Evolutionary conservation across 371 early-diverging fungal species (phyloP).

Genomic region (Rhizopus sp.): DNA sequence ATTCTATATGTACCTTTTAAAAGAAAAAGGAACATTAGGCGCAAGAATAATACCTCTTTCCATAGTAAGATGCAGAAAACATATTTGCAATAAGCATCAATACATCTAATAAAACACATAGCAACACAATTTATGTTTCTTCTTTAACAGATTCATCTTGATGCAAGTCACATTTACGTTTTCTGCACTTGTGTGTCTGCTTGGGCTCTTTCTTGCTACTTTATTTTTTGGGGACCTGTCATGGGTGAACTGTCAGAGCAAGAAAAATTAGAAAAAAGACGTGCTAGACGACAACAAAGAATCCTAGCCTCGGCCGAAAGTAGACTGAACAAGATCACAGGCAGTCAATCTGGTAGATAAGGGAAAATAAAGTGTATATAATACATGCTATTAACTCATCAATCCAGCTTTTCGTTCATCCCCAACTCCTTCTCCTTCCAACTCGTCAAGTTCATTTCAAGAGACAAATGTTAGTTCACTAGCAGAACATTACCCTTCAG

Average conservation of each 20-base stretch:
- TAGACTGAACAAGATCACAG: slow-evolving; percentile 59
- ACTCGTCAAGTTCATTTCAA: slow-evolving; percentile 12
- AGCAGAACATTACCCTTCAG: slow-evolving; percentile 27
- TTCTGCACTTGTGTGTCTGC: neutral
- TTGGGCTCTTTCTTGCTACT: neutral
- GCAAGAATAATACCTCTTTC: no score
- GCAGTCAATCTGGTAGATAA: slow-evolving; percentile 45
- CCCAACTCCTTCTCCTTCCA: slow-evolving; percentile 37
- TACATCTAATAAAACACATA: no score
- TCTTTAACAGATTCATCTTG: no score
- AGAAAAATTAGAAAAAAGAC: slow-evolving; percentile 56
- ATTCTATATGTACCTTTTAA: no score
- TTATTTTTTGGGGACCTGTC: neutral
- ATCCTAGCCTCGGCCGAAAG: slow-evolving; percentile 62
- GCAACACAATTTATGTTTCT: no score
- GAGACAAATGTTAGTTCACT: slow-evolving; percentile 7
- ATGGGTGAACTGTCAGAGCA: slow-evolving; percentile 50
- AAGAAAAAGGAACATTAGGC: no score
- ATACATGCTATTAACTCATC: neutral
- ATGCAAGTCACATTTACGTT: no score
- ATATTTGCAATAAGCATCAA: no score
- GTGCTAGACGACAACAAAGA: slow-evolving; percentile 59
- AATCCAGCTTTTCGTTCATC: slow-evolving; percentile 31
- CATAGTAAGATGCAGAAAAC: no score
- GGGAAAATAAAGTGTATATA: neutral